Base-by-base conservation (phyloP, 208 protist genomes). In the Trypanosoma conorhini region DNA sequence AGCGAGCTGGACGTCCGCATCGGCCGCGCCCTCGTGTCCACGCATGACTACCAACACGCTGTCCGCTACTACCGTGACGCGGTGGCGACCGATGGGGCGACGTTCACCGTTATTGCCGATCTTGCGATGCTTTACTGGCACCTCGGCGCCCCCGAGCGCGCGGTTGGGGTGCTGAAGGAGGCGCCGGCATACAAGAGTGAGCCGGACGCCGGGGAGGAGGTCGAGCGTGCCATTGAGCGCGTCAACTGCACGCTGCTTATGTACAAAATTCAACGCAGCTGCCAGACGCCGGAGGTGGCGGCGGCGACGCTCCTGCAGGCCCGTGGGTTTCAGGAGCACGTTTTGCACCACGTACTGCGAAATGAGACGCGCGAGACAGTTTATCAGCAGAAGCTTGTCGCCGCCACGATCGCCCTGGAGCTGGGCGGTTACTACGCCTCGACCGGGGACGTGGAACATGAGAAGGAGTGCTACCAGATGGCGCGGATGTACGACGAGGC, bases 1-100 rank as follows among this genome's bases (percentile, higher is more conserved):
- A 71, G 72, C 28, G 81, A 88, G 33, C 82, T 99, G 24, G 86
- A 89, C 21, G 83, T 91, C 46, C 96, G 95, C 62, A 98, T 99
- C 72, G 97, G 96, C 22, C 86, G 92, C 12, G 88, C 93, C 21
- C 80, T 98, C 57, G 94, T 99, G 62, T 80, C 86, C 21, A 96
- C 93, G 22, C 96, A 99, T 81, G 91, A 98, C 76, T 99, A 97
- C 75, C 74, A 87, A 52, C 86, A 91, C 55, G 96, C 95, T 0
- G 86, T 98, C 31, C 75, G 81, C 10, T 99, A 97, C 83, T 98
- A 98, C 78, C 58, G 77, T 26, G 81, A 95, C 44, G 93, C 97
- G 12, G 64, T 98, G 33, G 63, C 75, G 24, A 54, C 71, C 44
- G 92, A 96, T 59, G 74, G 75, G 26, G 70, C 72, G n/a, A 77